Evolutionary conservation across 2,329 filamentous ascomycete species (phyloP).

Genomic region (Neurospora sp.): DNA sequence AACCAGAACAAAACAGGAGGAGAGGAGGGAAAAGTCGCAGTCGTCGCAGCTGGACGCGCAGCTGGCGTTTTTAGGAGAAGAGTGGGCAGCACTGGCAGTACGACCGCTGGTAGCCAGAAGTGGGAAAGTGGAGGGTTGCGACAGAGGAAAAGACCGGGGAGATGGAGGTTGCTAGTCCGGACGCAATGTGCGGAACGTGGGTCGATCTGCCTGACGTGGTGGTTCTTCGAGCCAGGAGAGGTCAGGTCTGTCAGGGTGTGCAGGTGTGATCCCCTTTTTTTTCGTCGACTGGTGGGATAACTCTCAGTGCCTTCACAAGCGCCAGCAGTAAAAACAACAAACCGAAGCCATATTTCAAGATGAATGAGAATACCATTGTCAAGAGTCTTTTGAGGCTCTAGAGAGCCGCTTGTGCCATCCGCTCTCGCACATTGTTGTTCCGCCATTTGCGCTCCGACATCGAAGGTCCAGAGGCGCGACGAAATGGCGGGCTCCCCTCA

Average conservation of each 20-base stretch:
- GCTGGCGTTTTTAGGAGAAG: neutral
- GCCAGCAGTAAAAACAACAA: neutral
- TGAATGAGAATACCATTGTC: neutral
- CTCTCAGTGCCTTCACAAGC: neutral
- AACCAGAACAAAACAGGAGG: neutral
- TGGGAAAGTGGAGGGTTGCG: conserved; percentile 15
- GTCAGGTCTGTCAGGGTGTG: neutral
- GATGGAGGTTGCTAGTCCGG: conserved; percentile 18
- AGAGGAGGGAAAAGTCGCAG: neutral
- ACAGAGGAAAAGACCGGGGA: conserved; percentile 19
- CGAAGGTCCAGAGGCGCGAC: neutral
- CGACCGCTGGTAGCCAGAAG: conserved; percentile 1
- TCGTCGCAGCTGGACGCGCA: neutral
- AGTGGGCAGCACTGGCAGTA: neutral
- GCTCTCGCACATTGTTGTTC: neutral
- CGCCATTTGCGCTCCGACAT: neutral
- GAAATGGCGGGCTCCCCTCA: neutral
- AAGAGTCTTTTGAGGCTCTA: neutral
- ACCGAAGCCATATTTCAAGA: neutral
- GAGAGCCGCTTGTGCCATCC: neutral
- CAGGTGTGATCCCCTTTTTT: neutral
- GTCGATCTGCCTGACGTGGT: conserved; percentile 18
- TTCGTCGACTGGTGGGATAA: neutral
- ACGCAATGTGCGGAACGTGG: conserved; percentile 17
- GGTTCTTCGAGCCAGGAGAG: conserved; percentile 2